Percentiles rank a stretch among this genome's conserved stretches.
phyloP scores from a whole-genome alignment of 768 basidiomycete species.

The Tricholoma sp. region DNA sequence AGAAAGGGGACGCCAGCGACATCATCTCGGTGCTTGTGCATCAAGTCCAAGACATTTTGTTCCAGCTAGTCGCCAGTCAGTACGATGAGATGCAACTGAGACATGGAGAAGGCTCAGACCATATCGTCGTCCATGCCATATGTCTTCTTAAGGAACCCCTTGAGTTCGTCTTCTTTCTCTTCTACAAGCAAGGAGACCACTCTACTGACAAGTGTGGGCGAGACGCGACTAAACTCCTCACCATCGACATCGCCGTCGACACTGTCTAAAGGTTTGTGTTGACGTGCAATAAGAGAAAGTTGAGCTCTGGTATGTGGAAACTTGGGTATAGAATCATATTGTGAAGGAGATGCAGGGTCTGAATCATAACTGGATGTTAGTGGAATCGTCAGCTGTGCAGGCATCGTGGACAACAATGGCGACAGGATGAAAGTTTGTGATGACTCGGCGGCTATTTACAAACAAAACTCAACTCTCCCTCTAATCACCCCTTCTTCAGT shows the following conservation, averaged over 20 bases:
- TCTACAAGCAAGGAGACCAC: conserved; percentile 69
- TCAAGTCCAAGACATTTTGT: conserved; percentile 85
- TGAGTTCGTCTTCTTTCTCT: conserved; percentile 87
- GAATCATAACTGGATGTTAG: background rate
- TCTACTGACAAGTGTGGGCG: conserved; percentile 56
- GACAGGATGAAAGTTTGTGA: background rate
- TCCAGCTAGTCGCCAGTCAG: conserved; percentile 52
- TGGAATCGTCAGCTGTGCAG: background rate
- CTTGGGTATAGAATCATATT: conserved; percentile 27
- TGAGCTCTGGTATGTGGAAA: conserved; percentile 85
- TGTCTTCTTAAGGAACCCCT: conserved; percentile 61
- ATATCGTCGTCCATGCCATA: conserved; percentile 67
- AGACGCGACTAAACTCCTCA: conserved; percentile 49
- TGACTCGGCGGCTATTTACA: background rate
- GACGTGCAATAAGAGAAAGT: conserved; percentile 66
- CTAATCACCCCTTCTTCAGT: background rate
- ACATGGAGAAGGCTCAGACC: conserved; percentile 37
- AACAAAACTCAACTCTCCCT: background rate
- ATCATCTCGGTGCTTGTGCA: conserved; percentile 93
- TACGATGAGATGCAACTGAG: conserved; percentile 9
- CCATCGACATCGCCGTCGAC: conserved; percentile 53
- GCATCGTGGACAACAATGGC: background rate
- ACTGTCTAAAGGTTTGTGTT: conserved; percentile 57
- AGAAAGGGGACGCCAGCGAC: conserved; percentile 77
- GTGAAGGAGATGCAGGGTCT: background rate